Evolutionary conservation across 2,329 filamentous ascomycete species (phyloP).

Genomic region (Xylaria sp.): DNA sequence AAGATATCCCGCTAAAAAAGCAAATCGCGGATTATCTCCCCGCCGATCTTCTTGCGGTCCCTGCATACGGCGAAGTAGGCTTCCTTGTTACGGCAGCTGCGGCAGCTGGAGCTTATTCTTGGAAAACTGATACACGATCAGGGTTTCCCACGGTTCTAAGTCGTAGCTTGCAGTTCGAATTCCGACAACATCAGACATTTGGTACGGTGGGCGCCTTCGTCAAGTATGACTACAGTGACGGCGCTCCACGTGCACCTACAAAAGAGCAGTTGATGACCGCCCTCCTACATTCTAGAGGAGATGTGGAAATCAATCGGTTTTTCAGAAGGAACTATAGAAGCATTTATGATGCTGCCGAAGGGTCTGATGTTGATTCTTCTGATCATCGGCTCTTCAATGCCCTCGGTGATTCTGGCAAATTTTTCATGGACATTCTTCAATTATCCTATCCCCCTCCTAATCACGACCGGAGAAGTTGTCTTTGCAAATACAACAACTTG

Average conservation of each 20-base stretch:
- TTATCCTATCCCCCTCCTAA: too few species aligned
- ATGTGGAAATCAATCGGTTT: not conserved
- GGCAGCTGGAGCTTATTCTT: constrained; percentile 4
- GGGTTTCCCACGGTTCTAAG: not conserved
- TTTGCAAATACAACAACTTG: too few species aligned
- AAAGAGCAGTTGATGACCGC: too few species aligned
- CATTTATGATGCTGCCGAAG: too few species aligned
- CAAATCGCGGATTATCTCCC: constrained; percentile 8
- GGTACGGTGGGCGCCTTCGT: constrained; percentile 5
- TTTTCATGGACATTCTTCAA: too few species aligned
- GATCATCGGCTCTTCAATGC: too few species aligned
- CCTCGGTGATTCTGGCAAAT: too few species aligned
- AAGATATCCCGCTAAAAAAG: not conserved
- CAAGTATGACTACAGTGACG: not conserved
- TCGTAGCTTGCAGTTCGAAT: constrained; percentile 13
- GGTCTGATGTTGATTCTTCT: too few species aligned
- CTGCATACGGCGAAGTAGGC: constrained; percentile 15
- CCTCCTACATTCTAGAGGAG: not conserved
- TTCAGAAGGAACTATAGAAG: too few species aligned
- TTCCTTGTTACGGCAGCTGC: constrained; percentile 11
- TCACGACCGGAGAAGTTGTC: too few species aligned
- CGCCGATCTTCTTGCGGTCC: constrained; percentile 6
- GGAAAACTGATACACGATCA: not conserved
- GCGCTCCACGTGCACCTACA: not conserved
- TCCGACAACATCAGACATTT: constrained; percentile 7